Evolutionary conservation across 345 rosid genomes (phyloP), one percentile per base, ranked within the genome.

Genomic region (Anacardium occidentale): DNA sequence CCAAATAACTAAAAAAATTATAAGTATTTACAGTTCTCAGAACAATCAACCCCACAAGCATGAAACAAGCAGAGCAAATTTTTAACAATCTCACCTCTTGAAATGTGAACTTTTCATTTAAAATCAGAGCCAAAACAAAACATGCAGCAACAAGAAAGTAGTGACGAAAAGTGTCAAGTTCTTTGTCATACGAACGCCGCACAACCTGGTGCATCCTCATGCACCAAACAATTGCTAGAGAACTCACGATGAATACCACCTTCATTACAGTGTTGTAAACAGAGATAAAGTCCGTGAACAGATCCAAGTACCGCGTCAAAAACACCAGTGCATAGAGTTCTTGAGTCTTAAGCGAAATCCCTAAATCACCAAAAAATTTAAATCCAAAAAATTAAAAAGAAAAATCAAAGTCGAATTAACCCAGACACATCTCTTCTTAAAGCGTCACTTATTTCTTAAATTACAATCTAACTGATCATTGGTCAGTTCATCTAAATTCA

Each of bases 111-210:
- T 72, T 92, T 78, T 94, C 97, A 68, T 94, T 73, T 42, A 90
- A 72, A 53, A 90, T 1, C 55, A 94, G 86, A 1, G 91, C 93
- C 86, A 92, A 25, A 1, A 75, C 79, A 6, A 92, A 85, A 77
- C 95, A 54, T 0, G 80, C 97, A 44, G 75, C 77, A 40, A 85
- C 64, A 48, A 94, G 85, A 65, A 84, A 80, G 50, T 83, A 78
- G 78, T 94, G 97, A 26, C 92, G 98, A 80, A 92, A 94, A 0
- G 97, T 94, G 74, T 94, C 98, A 1, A 89, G 93, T 37, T 89
- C 88, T 78, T 82, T 88, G 74, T 92, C 95, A 63, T 94, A 92
- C 21, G 97, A 81, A 10, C 85, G 92, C 64, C 78, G 75, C 72
- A 94, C 97, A 26, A 83, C 63, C 11, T 80, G 85, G 73, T 94